Conservation (phyloP, 2,329 filamentous ascomycete genomes). For the Alternaria sp. region DNA sequence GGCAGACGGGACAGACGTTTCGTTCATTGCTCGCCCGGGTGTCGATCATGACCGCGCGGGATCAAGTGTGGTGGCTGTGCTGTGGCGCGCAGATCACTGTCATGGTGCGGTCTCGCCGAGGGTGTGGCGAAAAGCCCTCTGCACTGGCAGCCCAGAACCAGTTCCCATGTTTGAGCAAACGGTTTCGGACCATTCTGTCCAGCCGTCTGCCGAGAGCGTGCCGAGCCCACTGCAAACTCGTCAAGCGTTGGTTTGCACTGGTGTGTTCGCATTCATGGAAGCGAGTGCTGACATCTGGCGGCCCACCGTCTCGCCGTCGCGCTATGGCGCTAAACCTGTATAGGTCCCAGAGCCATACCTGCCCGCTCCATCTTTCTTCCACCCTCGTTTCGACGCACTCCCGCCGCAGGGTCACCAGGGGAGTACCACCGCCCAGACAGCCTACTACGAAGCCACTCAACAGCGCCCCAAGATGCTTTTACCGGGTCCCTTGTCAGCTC, state of each 20-base stretch:
- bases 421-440: conserved; percentile 13
- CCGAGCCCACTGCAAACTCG: conserved; percentile 15
- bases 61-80: conserved; percentile 32
- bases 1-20: conserved; percentile 17
- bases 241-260: conserved; percentile 17
- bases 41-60: conserved; percentile 24
- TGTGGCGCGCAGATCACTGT: conserved; percentile 31
- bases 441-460: conserved; percentile 1
- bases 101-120: conserved; percentile 33
- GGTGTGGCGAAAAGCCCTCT: conserved; percentile 29
- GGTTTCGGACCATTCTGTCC: conserved; percentile 20
- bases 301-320: conserved; percentile 15
- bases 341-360: conserved; percentile 23
- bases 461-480: conserved; percentile 18
- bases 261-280: conserved; percentile 11
- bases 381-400: conserved; percentile 15
- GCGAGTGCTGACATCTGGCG: conserved; percentile 19
- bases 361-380: conserved; percentile 18
- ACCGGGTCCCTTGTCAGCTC: conserved; percentile 16
- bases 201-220: conserved; percentile 22
- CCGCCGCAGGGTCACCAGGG: conserved; percentile 18
- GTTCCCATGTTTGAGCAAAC: conserved; percentile 19
- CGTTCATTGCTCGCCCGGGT: conserved; percentile 6
- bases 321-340: conserved; percentile 30
- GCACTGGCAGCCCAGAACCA: conserved; percentile 24